Conservation (phyloP, 192 early-diverging fungal genomes). For the Coemansia sp. region DNA sequence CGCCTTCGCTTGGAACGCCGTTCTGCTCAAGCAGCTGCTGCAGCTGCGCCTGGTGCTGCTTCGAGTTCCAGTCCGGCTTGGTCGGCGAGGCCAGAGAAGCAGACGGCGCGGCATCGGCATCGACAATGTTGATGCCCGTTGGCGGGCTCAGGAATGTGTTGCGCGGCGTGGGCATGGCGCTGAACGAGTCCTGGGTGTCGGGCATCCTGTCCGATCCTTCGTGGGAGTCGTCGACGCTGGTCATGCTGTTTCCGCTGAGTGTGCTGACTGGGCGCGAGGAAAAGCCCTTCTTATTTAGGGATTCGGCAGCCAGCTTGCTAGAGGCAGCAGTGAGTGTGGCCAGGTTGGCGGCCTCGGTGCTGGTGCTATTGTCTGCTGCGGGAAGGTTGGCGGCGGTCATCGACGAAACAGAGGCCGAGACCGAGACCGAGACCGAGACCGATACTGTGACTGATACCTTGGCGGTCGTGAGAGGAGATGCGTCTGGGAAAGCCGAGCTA, state of each 20-base stretch:
- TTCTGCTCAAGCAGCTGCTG: slow-evolving; percentile 34
- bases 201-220: slow-evolving; percentile 10
- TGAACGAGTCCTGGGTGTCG: slow-evolving; percentile 43
- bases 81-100: neutral
- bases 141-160: slow-evolving; percentile 48
- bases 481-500: too few relatives aligned
- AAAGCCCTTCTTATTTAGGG: slow-evolving; percentile 11
- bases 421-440: too few relatives aligned
- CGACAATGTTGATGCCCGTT: slow-evolving; percentile 31
- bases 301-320: slow-evolving; percentile 14
- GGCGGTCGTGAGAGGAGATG: too few relatives aligned
- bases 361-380: slow-evolving; percentile 1
- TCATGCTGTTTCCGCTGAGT: slow-evolving; percentile 41
- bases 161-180: slow-evolving; percentile 50
- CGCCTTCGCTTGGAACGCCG: slow-evolving; percentile 9
- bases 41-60: slow-evolving; percentile 39
- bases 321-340: slow-evolving; percentile 13
- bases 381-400: neutral
- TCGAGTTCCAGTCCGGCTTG: slow-evolving; percentile 23
- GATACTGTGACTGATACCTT: too few relatives aligned
- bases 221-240: slow-evolving; percentile 23
- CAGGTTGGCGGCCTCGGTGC: slow-evolving; percentile 3
- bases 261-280: slow-evolving; percentile 45
- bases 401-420: too few relatives aligned
- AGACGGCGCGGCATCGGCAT: slow-evolving; percentile 7